Conservation (phyloP, 441 rosid genomes). For the Mallotus repandus region DNA sequence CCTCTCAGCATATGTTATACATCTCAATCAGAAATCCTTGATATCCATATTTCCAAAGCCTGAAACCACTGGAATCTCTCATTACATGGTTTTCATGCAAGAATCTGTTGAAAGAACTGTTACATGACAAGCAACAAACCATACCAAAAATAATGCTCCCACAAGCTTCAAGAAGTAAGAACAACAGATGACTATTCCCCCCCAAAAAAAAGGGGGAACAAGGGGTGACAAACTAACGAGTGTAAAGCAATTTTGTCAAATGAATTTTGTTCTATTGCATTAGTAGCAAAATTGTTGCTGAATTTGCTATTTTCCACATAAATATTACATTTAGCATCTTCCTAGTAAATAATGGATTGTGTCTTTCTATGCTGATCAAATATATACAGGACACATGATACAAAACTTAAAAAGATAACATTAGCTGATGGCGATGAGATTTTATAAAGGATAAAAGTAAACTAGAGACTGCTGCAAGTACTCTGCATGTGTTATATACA, state of each 20-base stretch:
- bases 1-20: too few species aligned
- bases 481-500: background rate
- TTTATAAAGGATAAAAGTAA: background rate
- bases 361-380: background rate
- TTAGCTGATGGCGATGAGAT: constrained; percentile 5
- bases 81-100: background rate
- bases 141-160: background rate
- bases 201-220: too few species aligned
- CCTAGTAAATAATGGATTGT: background rate
- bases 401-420: background rate
- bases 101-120: background rate
- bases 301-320: background rate
- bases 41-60: background rate
- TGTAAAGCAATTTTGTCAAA: background rate
- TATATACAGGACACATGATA: constrained; percentile 2
- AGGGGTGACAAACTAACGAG: too few species aligned
- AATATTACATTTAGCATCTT: background rate
- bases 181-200: background rate
- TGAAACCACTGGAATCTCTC: too few species aligned
- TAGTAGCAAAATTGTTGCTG: constrained; percentile 8
- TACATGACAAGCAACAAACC: background rate
- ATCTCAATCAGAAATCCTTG: background rate
- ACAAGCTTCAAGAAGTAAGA: background rate
- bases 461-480: constrained; percentile 16
- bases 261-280: background rate